Percentiles rank a stretch among this genome's conserved stretches.
Conservation (phyloP, 495 filamentous ascomycete genomes). For the Ascodesmis nigricans region DNA sequence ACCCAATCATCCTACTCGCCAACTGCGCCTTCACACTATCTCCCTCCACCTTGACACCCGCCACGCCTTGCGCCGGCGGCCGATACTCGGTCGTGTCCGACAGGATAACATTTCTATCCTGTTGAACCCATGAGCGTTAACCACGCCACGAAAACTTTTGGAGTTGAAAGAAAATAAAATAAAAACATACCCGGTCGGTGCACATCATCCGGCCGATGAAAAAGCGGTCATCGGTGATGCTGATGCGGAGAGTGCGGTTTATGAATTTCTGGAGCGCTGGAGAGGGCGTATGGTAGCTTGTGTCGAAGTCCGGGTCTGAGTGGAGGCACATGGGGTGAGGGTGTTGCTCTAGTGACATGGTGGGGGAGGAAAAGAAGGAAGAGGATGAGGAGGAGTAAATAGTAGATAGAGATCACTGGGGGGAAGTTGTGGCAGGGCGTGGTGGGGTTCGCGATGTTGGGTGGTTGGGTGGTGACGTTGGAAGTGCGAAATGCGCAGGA, state of each 20-base stretch:
- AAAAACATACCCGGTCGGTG: slow-evolving; percentile 53
- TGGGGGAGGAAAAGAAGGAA: slow-evolving; percentile 6
- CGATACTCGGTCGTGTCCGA: slow-evolving; percentile 74
- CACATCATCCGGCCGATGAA: slow-evolving; percentile 85
- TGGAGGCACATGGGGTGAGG: too few species aligned
- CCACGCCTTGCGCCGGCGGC: slow-evolving; percentile 33
- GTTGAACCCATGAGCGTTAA: slow-evolving; percentile 6
- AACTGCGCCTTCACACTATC: slow-evolving; percentile 41
- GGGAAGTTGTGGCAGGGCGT: slow-evolving; percentile 7
- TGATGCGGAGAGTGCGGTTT: slow-evolving; percentile 50
- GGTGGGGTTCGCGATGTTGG: too few species aligned
- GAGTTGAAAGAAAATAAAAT: slow-evolving; percentile 1
- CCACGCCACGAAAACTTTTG: background rate
- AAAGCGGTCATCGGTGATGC: slow-evolving; percentile 64
- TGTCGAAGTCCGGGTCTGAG: too few species aligned
- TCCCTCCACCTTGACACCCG: slow-evolving; percentile 22
- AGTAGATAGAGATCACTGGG: slow-evolving; percentile 13
- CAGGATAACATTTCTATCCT: slow-evolving; percentile 75
- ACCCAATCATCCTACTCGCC: slow-evolving; percentile 64
- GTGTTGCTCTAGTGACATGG: too few species aligned
- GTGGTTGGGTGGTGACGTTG: too few species aligned
- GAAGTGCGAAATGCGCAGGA: too few species aligned
- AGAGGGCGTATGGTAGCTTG: too few species aligned
- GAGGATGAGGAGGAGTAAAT: slow-evolving; percentile 9
- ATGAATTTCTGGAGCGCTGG: slow-evolving; percentile 27